Evolutionary conservation across 768 basidiomycete genomes (phyloP).

Genomic region (Xerocomellus chrysenteron): DNA sequence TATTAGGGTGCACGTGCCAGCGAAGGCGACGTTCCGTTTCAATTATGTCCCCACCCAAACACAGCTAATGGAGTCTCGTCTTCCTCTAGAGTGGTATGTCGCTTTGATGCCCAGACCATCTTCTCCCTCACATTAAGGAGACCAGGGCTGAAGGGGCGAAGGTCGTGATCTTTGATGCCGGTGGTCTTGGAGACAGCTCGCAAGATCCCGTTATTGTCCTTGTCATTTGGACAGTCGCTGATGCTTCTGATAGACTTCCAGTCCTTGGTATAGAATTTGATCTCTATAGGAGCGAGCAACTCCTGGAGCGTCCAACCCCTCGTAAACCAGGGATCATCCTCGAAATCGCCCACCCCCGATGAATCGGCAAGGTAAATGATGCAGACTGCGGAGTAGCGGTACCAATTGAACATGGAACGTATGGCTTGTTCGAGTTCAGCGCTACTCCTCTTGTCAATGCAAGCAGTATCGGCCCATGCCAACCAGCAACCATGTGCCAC

Average conservation of each 20-base stretch:
- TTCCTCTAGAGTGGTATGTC: neutral
- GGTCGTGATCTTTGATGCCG: neutral
- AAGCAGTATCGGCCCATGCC: slow-evolving; percentile 37
- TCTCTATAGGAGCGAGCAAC: slow-evolving; percentile 1
- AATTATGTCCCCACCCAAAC: no score
- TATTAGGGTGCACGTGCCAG: no score
- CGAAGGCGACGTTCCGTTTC: no score
- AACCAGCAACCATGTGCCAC: neutral
- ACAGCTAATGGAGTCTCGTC: neutral
- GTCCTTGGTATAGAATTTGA: slow-evolving; percentile 6
- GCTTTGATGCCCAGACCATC: slow-evolving; percentile 11
- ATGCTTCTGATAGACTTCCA: neutral
- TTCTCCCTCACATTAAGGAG: slow-evolving; percentile 7
- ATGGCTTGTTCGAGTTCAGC: slow-evolving; percentile 9
- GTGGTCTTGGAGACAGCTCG: neutral
- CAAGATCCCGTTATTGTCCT: neutral
- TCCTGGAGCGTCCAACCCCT: slow-evolving; percentile 11
- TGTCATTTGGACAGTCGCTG: neutral
- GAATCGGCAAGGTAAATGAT: slow-evolving; percentile 1
- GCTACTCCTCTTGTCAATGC: slow-evolving; percentile 5
- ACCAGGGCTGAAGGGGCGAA: slow-evolving; percentile 5
- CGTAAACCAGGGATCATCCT: slow-evolving; percentile 4
- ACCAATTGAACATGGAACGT: slow-evolving; percentile 11
- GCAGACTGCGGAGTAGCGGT: neutral
- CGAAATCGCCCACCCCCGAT: neutral